Conservation (phyloP, 139 green algal species). For the Pedinophyceae sp. region DNA sequence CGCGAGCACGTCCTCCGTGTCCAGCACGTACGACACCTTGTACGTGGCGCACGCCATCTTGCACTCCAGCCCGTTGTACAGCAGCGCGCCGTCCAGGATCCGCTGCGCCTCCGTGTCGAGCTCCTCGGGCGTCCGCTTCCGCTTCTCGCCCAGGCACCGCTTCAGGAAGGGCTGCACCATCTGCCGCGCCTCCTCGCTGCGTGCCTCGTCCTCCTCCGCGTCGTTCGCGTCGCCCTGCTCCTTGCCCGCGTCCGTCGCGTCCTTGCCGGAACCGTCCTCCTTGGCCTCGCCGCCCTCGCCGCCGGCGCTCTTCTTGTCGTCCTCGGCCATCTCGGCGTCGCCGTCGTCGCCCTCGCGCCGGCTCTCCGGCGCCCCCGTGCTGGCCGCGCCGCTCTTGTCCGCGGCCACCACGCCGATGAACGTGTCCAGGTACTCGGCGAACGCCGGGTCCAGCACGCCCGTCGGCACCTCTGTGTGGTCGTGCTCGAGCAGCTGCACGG, state of each 20-base stretch:
- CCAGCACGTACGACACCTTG: conserved; percentile 85
- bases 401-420: conserved; percentile 27
- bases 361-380: background rate
- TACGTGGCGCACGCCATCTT: conserved; percentile 59
- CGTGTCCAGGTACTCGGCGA: conserved; percentile 56
- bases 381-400: conserved; percentile 5
- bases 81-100: conserved; percentile 1
- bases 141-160: too few relatives aligned
- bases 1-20: conserved; percentile 81
- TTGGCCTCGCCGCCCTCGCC: too few relatives aligned
- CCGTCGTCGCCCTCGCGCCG: background rate
- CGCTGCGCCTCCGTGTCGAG: background rate
- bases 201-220: too few relatives aligned
- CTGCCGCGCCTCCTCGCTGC: too few relatives aligned
- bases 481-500: conserved; percentile 46
- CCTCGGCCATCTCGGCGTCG: conserved; percentile 10
- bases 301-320: conserved; percentile 6
- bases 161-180: too few relatives aligned
- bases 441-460: conserved; percentile 22
- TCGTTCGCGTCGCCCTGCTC: too few relatives aligned
- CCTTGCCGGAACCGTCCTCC: too few relatives aligned
- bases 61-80: conserved; percentile 84
- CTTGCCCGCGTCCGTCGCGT: too few relatives aligned
- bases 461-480: conserved; percentile 42
- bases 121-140: too few relatives aligned